These are phyloP conservation scores for Pichia sp. DNA, from an alignment of 1,139 yeast species.

Conservation along the genomic window DNA sequence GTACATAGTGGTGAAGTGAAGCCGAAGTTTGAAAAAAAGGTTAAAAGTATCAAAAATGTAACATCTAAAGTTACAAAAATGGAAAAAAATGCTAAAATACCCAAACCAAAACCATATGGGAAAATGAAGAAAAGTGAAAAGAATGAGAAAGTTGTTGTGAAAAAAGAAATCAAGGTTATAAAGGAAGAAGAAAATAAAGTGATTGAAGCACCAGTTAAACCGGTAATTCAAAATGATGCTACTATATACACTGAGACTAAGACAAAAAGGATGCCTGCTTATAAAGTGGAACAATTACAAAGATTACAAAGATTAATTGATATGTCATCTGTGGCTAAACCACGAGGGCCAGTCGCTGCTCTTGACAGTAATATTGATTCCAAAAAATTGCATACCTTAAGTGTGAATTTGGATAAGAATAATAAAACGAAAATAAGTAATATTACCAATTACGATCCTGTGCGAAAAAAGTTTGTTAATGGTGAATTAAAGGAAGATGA, in stretches of 20 bases:
- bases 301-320: constrained; percentile 13
- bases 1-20: too few species aligned
- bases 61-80: too few species aligned
- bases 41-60: too few species aligned
- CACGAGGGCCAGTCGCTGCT: constrained; percentile 13
- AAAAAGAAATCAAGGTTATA: background rate
- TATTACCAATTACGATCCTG: constrained; percentile 17
- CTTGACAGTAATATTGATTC: background rate
- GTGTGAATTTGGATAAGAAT: constrained; percentile 3
- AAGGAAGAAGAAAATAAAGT: background rate
- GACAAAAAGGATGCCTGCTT: constrained; percentile 14
- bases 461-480: constrained; percentile 8
- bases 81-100: too few species aligned
- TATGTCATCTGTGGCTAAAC: constrained; percentile 19
- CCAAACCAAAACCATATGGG: too few species aligned
- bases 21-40: too few species aligned
- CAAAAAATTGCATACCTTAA: background rate
- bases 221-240: background rate
- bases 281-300: constrained; percentile 18
- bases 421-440: constrained; percentile 16
- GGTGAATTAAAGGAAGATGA: constrained; percentile 2
- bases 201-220: background rate
- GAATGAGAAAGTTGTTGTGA: too few species aligned
- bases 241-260: background rate
- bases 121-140: too few species aligned